Evolutionary conservation across 2,329 filamentous ascomycete genomes (phyloP).

Genomic region (Microsporum ferrugineum): DNA sequence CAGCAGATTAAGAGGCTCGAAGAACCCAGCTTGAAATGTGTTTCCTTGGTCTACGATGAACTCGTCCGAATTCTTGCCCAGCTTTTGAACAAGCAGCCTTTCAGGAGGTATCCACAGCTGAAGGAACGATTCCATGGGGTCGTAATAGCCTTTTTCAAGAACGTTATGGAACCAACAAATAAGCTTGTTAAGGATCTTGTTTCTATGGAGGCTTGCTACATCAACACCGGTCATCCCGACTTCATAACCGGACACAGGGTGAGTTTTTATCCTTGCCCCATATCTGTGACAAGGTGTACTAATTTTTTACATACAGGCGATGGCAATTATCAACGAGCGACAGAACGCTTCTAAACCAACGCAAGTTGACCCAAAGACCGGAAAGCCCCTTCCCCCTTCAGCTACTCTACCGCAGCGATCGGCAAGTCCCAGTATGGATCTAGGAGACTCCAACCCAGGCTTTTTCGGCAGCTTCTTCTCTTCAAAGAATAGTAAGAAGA

Average conservation of each 20-base stretch:
- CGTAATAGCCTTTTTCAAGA: constrained; percentile 93
- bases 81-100: constrained; percentile 76
- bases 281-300: not conserved
- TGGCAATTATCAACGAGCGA: constrained; percentile 95
- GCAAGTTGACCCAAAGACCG: constrained; percentile 96
- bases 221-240: constrained; percentile 97
- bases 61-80: constrained; percentile 88
- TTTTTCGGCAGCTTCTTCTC: constrained; percentile 99
- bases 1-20: constrained; percentile 95
- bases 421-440: constrained; percentile 60
- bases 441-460: constrained; percentile 52
- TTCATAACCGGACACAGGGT: constrained; percentile 90
- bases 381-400: constrained; percentile 68
- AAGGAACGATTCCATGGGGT: constrained; percentile 96
- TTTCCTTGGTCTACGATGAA: constrained; percentile 93
- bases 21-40: constrained; percentile 94
- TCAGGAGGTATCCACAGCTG: constrained; percentile 80
- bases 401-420: constrained; percentile 55
- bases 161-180: constrained; percentile 95
- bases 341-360: constrained; percentile 72
- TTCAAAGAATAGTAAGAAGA: constrained; percentile 99
- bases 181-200: constrained; percentile 91
- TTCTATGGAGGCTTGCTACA: constrained; percentile 89
- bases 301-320: constrained; percentile 46
- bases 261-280: constrained; percentile 25